Conservation (phyloP, 495 filamentous ascomycete species). For the Amniculicola lignicola region DNA sequence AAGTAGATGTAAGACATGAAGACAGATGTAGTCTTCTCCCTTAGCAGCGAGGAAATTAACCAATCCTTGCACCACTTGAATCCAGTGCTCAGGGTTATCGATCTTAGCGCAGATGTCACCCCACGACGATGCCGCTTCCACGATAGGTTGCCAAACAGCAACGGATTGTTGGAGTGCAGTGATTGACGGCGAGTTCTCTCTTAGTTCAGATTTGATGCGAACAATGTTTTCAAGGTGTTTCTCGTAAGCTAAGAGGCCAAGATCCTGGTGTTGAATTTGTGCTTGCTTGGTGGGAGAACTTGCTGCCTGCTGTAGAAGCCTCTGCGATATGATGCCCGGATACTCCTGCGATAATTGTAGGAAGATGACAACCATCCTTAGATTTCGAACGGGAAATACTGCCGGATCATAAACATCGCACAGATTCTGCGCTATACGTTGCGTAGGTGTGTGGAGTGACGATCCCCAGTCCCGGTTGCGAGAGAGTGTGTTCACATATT, state of each 20-base stretch:
- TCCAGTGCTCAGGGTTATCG: slow-evolving; percentile 58
- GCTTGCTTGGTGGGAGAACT: not conserved
- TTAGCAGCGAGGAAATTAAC: slow-evolving; percentile 76
- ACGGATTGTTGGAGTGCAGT: slow-evolving; percentile 51
- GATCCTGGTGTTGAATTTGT: slow-evolving; percentile 49
- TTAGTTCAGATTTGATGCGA: slow-evolving; percentile 53
- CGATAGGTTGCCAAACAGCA: slow-evolving; percentile 51
- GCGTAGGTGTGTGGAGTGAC: slow-evolving; percentile 16
- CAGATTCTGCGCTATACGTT: slow-evolving; percentile 37
- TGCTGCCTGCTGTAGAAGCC: not conserved
- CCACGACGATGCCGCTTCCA: slow-evolving; percentile 49
- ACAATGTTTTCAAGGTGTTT: slow-evolving; percentile 59
- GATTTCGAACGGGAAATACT: slow-evolving; percentile 37
- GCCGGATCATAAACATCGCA: slow-evolving; percentile 30
- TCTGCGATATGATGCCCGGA: slow-evolving; percentile 13
- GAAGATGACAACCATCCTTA: slow-evolving; percentile 25
- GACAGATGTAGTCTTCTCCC: slow-evolving; percentile 50
- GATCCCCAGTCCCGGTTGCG: slow-evolving; percentile 27
- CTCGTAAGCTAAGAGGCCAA: slow-evolving; percentile 50
- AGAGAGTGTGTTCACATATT: slow-evolving; percentile 33
- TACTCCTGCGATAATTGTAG: slow-evolving; percentile 26
- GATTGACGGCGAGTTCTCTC: slow-evolving; percentile 48
- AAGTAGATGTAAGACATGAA: slow-evolving; percentile 50
- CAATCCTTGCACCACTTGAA: slow-evolving; percentile 63
- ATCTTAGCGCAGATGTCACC: slow-evolving; percentile 54